Evolutionary conservation across 352 stramenopile species (phyloP), one percentile per base, ranked within the genome.

Genomic region (Globisporangium cederbergense): DNA sequence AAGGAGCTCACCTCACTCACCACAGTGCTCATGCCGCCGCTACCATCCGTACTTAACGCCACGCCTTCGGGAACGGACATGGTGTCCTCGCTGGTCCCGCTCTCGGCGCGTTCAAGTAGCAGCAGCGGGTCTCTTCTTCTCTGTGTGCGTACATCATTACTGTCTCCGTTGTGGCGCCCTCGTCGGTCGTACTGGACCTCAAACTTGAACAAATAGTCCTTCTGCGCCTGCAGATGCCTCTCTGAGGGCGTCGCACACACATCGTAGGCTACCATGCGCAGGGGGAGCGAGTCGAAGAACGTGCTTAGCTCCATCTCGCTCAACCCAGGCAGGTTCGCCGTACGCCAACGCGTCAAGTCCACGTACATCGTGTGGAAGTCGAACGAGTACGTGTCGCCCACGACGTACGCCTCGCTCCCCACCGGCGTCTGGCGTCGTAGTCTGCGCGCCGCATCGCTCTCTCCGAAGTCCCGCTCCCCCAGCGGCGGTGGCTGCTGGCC

Each of bases 341-440:
- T 93, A 63, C 89, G 80, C 87, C 87, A 96, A 34, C 75, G 72
- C 9, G 77, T 80, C 63, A 96, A 67, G 60, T 96, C 81, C 49
- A 93, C 84, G 64, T 94, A 94, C 85, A 94, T 94, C 1, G 85
- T 96, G 71, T 96, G 85, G 64, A 96, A 96, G 43, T 96, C 80
- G 71, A 96, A 96, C 58, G 87, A 92, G 65, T 96, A 96, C 36
- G 82, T 96, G 6, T 71, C 59, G n/a, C 77, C 83, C 7, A 93
- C 75, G 8, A 73, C 54, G 52, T 81, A 92, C 2, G 51, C 53
- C 53, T 92, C 79, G 0, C 38, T 63, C 1, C 82, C 83, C 0
- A 92, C 60, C 3, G 81, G 75, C 16, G 79, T 90, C 13, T 81
- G 67, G 16, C 79, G 71, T 18, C 87, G 72, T 6, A 60, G 54